Evolutionary conservation across 2,329 filamentous ascomycete species (phyloP), one percentile per base, ranked within the genome.

Genomic region (Apiospora hydei): DNA sequence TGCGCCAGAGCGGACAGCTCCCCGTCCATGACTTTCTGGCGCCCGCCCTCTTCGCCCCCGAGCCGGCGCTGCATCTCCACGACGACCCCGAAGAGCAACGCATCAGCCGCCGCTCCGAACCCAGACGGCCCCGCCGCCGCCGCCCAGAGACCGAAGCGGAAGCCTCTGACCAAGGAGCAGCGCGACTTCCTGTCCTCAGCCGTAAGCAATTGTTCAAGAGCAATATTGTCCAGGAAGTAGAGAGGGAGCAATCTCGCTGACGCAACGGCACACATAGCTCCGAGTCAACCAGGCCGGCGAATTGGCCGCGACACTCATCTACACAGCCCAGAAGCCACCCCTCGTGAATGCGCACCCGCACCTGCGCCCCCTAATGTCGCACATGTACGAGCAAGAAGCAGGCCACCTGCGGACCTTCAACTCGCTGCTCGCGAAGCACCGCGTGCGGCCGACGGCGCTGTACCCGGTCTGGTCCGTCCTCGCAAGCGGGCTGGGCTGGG

Each of bases 361-460:
- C 80, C 91, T 99, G 24, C 92, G 94, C 8, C 93, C 94, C 0
- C 85, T 98, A 44, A 98, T 99, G 94, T 90, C 92, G 77, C 96
- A 98, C 87, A 99, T 99, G 96, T 95, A 98, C 86, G 94, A 96
- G 78, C 96, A 99, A 82, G 96, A 99, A 86, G 94, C 90, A 16
- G 92, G 91, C 11, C 96, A 99, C 83, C 91, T 98, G 77, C 83
- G 85, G 4, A 96, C 92, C 47, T 99, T 98, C 88, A 97, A 98
- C 82, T 78, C 86, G 3, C 88, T 98, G 38, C 86, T 98, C 5
- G 91, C 93, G 24, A 93, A 92, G 78, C 96, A 98, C 82, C 94
- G 95, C 71, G 91, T 99, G 69, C 93, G 96, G 0, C 96, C 96
- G 0, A 98, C 96, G 0, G 94, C 93, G 16, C 92, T 99, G 85